Evolutionary conservation across 1,139 yeast genomes (phyloP).

Genomic region (Candida neerlandica): DNA sequence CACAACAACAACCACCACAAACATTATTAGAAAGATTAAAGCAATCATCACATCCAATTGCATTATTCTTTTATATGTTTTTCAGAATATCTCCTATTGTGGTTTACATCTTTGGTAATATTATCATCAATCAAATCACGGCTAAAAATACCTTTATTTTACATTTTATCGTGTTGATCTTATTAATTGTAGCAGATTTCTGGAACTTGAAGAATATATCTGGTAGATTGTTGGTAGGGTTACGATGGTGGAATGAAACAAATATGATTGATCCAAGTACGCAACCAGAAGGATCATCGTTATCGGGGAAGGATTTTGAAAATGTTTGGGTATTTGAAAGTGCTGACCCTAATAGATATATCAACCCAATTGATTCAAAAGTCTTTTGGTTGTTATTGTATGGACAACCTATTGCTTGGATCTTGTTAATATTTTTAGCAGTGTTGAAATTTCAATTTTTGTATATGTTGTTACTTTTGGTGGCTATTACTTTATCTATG

Average conservation of each 20-base stretch:
- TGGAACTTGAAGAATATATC: conserved; percentile 93
- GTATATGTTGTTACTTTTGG: conserved; percentile 63
- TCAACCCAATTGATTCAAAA: conserved; percentile 89
- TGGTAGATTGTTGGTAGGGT: conserved; percentile 86
- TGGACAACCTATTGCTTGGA: conserved; percentile 76
- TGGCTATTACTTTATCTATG: conserved; percentile 70
- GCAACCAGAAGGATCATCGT: conserved; percentile 32
- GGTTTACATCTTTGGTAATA: conserved; percentile 69
- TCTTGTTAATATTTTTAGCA: conserved; percentile 71
- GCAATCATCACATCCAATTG: conserved; percentile 82
- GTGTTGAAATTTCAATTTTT: conserved; percentile 75
- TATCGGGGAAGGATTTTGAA: conserved; percentile 36
- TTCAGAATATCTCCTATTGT: conserved; percentile 67
- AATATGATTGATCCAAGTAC: conserved; percentile 32
- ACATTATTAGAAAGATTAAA: conserved; percentile 30
- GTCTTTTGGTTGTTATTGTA: conserved; percentile 85
- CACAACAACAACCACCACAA: conserved; percentile 10
- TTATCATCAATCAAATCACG: conserved; percentile 49
- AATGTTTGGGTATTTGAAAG: conserved; percentile 90
- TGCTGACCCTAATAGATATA: conserved; percentile 77
- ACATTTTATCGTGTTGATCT: conserved; percentile 74
- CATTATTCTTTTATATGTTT: conserved; percentile 62
- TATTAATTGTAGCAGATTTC: conserved; percentile 83
- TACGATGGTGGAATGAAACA: conserved; percentile 93
- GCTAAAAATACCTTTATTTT: conserved; percentile 62